Evolutionary conservation across 371 early-diverging fungal genomes (phyloP), one percentile per base, ranked within the genome.

Genomic region (Mucor mucedo): DNA sequence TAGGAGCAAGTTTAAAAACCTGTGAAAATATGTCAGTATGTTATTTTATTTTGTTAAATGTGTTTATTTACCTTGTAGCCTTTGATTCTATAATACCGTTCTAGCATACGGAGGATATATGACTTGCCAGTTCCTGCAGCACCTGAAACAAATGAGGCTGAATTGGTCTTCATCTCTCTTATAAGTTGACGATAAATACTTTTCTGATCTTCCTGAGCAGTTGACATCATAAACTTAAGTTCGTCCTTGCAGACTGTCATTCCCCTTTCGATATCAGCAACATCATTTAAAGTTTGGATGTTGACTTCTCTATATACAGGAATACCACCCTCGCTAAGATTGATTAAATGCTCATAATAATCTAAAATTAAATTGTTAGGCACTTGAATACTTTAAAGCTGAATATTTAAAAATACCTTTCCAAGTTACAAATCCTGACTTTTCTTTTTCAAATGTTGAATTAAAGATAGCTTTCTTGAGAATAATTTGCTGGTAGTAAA

Each of bases 401-500:
- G 21, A 21, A 21, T 21, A 21, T 21, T 21, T 21, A 39, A 39
- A 11, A 39, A 6, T 39, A 39, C 40, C 50, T 39, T 58, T 58
- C 39, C 39, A 49, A 13, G 48, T 38, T 27, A 1, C 16, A n/a
- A 41, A 29, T 28, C 29, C 32, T 3, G 4, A 4, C 57, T 14
- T 42, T n/a, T n/a, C n/a, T n/a, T n/a, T 16, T 57, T 57, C 50
- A 13, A 49, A 58, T 48, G 50, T 58, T 2, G 21, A 49, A 2
- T 38, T 13, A 14, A 39, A 58, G 16, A 58, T 58, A 2, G 49
- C n/a, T 33, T 41, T 35, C 50, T 58, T 39, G 27, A 39, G 16
- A 28, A 54, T 48, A 11, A 62, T 47, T 27, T 62, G 55, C 30
- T 62, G 62, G 32, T 47, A 62, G 5, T 54, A 62, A 28, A 32